Conservation (phyloP, 345 rosid genomes). For the Laguncularia racemosa region DNA sequence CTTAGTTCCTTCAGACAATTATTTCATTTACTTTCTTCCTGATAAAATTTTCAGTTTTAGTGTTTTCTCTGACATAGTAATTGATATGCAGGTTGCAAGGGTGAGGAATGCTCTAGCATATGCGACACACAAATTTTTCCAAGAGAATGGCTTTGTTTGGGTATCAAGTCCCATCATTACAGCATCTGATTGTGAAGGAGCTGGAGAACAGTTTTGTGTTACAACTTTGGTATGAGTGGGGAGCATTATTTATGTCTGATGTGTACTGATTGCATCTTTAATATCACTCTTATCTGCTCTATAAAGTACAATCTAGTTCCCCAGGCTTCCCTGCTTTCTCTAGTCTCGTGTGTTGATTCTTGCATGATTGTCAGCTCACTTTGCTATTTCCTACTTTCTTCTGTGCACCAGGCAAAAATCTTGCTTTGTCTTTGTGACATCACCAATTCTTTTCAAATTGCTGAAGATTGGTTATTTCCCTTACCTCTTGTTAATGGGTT, state of each 20-base stretch:
- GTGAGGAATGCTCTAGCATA: constrained; percentile 90
- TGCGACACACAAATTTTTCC: constrained; percentile 94
- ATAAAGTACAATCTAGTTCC: too few relatives aligned
- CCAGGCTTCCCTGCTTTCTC: too few relatives aligned
- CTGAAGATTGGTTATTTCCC: not conserved
- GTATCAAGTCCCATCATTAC: constrained; percentile 96
- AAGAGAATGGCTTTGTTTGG: constrained; percentile 94
- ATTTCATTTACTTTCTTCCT: not conserved
- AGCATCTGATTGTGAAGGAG: constrained; percentile 97
- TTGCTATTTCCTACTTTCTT: too few relatives aligned
- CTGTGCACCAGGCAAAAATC: too few relatives aligned
- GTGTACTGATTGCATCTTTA: too few relatives aligned
- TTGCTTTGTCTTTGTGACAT: too few relatives aligned
- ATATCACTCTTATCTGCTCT: not conserved
- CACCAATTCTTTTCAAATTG: too few relatives aligned
- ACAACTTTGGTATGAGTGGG: constrained; percentile 73
- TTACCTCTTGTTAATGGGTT: not conserved
- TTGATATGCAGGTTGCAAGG: constrained; percentile 65
- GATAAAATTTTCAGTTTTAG: constrained; percentile 1
- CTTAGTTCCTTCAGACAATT: constrained; percentile 4
- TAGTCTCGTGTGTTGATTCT: too few relatives aligned
- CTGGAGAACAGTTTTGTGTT: constrained; percentile 97
- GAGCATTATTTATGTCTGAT: too few relatives aligned
- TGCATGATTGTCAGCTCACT: too few relatives aligned
- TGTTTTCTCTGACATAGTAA: constrained; percentile 1